A percentile compares a stretch with the other conserved stretches of the same genome.
Conservation (phyloP, 306 rosid species). For the Amphicarpaea edgeworthii region DNA sequence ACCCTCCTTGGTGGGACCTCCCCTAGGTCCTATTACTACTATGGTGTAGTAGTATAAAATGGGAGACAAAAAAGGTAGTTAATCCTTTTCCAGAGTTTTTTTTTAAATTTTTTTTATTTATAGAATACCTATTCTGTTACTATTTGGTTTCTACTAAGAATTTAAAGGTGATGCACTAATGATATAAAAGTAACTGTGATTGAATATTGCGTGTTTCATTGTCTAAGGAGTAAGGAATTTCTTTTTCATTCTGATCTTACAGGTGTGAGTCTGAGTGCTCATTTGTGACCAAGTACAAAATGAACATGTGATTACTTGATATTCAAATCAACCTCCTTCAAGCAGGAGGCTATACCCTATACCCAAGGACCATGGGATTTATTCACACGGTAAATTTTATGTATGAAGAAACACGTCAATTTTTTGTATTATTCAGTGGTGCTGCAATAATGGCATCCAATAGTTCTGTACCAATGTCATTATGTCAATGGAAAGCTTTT, state of each 20-base stretch:
- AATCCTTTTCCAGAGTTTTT: neutral
- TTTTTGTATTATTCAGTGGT: conserved; percentile 41
- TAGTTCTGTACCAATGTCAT: no score
- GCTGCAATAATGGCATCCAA: conserved; percentile 17
- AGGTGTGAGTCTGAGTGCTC: conserved; percentile 32
- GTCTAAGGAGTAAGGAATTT: conserved; percentile 25
- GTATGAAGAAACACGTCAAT: conserved; percentile 28
- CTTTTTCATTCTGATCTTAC: conserved; percentile 21
- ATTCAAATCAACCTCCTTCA: conserved; percentile 4
- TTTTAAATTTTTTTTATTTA: no score
- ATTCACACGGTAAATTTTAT: conserved; percentile 36
- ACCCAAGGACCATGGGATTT: conserved; percentile 14
- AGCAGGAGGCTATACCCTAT: conserved; percentile 2
- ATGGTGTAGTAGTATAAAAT: neutral
- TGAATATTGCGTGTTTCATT: conserved; percentile 18
- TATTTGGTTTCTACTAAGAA: conserved; percentile 7
- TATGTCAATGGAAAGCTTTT: no score
- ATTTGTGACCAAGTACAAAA: neutral
- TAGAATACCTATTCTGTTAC: neutral
- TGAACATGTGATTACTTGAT: neutral
- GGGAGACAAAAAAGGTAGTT: neutral
- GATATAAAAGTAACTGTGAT: neutral
- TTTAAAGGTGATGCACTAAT: neutral
- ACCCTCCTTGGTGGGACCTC: neutral
- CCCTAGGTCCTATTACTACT: neutral